phyloP scores from a whole-genome alignment of 2,329 filamentous ascomycete genomes.

The Hypocreales sp. region DNA sequence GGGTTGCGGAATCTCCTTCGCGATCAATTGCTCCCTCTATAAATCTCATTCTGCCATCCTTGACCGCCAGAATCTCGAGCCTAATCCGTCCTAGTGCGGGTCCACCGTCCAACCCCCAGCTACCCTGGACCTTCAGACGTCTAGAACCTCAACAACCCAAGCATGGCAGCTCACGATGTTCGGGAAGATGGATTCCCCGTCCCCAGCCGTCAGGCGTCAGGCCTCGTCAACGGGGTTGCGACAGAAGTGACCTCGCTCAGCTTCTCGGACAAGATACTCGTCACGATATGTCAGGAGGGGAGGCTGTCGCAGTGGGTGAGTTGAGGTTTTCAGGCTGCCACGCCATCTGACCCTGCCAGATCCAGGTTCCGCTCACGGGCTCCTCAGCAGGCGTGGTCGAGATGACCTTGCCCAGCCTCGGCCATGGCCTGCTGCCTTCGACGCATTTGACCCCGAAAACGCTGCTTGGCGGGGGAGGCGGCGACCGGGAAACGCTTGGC shows the following conservation, averaged over 20 bases:
- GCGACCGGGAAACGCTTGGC: slow-evolving; percentile 66
- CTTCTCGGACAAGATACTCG: slow-evolving; percentile 81
- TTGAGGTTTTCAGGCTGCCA: neutral
- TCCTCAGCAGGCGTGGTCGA: slow-evolving; percentile 49
- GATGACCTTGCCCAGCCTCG: slow-evolving; percentile 34
- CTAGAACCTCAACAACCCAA: no score
- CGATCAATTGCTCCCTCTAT: no score
- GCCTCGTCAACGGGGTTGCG: slow-evolving; percentile 47
- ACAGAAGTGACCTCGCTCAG: slow-evolving; percentile 60
- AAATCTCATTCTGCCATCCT: slow-evolving; percentile 23
- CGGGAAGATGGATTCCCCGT: slow-evolving; percentile 51
- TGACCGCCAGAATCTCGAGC: slow-evolving; percentile 18
- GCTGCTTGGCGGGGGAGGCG: slow-evolving; percentile 67
- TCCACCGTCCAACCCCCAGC: neutral
- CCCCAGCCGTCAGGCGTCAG: slow-evolving; percentile 39
- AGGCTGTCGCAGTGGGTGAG: slow-evolving; percentile 82
- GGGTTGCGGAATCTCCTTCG: neutral
- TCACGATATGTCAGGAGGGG: slow-evolving; percentile 79
- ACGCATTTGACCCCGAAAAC: slow-evolving; percentile 75
- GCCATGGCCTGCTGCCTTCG: slow-evolving; percentile 49
- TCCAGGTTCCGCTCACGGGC: slow-evolving; percentile 64
- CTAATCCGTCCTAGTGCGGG: slow-evolving; percentile 18
- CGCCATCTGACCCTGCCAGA: slow-evolving; percentile 24
- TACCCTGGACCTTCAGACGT: slow-evolving; percentile 1
- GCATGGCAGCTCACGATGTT: slow-evolving; percentile 26